phyloP scores from a whole-genome alignment of 2,329 filamentous ascomycete genomes.

The Monilinia laxa region DNA sequence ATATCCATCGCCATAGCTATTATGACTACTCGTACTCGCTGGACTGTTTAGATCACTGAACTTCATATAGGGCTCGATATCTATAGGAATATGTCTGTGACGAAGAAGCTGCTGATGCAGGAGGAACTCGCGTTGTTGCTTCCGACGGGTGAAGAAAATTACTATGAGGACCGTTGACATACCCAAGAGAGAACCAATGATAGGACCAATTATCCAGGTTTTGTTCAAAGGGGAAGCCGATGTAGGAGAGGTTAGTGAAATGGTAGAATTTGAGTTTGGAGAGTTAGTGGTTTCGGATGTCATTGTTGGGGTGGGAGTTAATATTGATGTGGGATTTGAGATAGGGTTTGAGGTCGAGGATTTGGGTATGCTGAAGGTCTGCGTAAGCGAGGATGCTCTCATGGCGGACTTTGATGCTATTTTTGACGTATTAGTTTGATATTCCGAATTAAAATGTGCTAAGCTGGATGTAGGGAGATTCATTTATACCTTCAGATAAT shows the following conservation, averaged over 20 bases:
- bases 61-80: conserved; percentile 7
- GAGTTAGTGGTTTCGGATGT: background rate
- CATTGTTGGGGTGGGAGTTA: background rate
- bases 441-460: background rate
- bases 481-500: conserved; percentile 19
- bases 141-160: conserved; percentile 34
- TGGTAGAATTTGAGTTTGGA: background rate
- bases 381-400: background rate
- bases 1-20: conserved; percentile 23
- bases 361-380: background rate
- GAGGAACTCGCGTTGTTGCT: conserved; percentile 23
- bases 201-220: conserved; percentile 35
- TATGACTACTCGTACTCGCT: conserved; percentile 2
- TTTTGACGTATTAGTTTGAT: background rate
- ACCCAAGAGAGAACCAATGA: conserved; percentile 34
- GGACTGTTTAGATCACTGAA: background rate
- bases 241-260: conserved; percentile 8
- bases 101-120: background rate
- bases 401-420: conserved; percentile 12
- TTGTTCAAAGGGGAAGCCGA: conserved; percentile 24
- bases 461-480: background rate
- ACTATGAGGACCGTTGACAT: conserved; percentile 34
- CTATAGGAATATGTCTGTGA: conserved; percentile 5
- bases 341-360: background rate
- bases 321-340: background rate